Conservation (phyloP, 192 early-diverging fungal species). For the Linnemannia hyalina region DNA sequence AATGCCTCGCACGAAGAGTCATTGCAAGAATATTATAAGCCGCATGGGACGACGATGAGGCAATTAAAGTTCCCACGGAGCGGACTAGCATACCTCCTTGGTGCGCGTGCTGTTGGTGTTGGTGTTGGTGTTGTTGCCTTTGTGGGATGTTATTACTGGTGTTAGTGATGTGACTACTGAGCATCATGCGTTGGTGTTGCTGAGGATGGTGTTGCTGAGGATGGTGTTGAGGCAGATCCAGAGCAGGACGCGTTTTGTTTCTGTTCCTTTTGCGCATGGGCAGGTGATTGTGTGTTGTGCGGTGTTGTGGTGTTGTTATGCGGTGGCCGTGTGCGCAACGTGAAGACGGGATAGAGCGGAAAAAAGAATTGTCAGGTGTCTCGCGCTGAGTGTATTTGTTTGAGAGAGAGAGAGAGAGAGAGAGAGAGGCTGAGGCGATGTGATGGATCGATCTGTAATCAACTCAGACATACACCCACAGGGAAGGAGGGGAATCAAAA, state of each 20-base stretch:
- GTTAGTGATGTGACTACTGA: not conserved
- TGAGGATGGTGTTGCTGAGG: not conserved
- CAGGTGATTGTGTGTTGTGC: too few species aligned
- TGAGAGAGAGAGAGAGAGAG: too few species aligned
- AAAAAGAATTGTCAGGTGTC: too few species aligned
- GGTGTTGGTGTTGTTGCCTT: not conserved
- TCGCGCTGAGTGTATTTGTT: too few species aligned
- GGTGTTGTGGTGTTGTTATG: too few species aligned
- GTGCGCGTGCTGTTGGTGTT: not conserved
- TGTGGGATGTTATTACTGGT: not conserved
- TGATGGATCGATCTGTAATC: too few species aligned
- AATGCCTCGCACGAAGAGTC: too few species aligned
- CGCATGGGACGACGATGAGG: not conserved
- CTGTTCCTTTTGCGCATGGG: not conserved
- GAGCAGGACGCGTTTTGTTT: not conserved
- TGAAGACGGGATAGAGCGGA: too few species aligned
- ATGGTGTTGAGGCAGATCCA: not conserved
- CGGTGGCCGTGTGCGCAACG: too few species aligned
- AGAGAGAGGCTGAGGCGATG: too few species aligned
- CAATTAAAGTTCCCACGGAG: not conserved
- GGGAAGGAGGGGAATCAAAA: too few species aligned
- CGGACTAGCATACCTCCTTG: not conserved
- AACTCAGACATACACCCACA: too few species aligned
- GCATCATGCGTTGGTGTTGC: not conserved
- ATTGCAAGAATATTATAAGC: not conserved